Percentiles rank a stretch among this genome's conserved stretches.
Evolutionary conservation across 1,284 basidiomycete species (phyloP).

Genomic region (Neotropicomus parvogracilis): DNA sequence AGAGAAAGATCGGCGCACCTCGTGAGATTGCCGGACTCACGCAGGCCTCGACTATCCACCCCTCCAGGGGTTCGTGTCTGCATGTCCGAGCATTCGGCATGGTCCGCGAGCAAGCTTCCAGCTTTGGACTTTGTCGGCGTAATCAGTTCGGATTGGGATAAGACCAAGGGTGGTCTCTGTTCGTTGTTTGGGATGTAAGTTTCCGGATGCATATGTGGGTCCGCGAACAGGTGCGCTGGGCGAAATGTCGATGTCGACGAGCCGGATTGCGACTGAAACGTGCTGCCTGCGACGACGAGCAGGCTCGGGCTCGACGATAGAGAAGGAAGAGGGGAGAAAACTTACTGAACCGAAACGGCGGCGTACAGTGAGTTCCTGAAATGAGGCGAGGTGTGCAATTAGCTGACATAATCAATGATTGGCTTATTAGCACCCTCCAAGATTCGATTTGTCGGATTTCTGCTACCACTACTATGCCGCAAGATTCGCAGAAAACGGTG

Average conservation of each 20-base stretch:
- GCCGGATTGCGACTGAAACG: background rate
- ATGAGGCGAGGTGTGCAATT: conserved; percentile 20
- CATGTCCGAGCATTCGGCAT: conserved; percentile 18
- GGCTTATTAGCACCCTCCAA: background rate
- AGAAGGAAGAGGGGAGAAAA: conserved; percentile 6
- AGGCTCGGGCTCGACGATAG: background rate
- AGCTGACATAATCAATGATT: conserved; percentile 22
- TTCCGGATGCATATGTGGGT: conserved; percentile 6
- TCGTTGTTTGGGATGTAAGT: conserved; percentile 4
- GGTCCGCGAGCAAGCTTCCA: conserved; percentile 11
- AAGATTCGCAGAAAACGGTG: conserved; percentile 26
- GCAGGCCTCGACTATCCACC: conserved; percentile 4
- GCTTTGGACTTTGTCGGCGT: conserved; percentile 14
- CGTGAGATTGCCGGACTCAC: conserved; percentile 7
- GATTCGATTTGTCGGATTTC: background rate
- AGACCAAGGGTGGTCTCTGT: conserved; percentile 1
- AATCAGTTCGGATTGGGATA: conserved; percentile 9
- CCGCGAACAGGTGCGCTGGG: conserved; percentile 3
- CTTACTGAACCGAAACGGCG: background rate
- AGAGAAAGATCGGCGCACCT: conserved; percentile 17
- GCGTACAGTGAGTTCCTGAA: conserved; percentile 5
- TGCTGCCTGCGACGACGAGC: background rate
- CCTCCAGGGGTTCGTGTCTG: conserved; percentile 17
- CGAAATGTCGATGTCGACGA: background rate
- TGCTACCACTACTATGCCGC: background rate